Evolutionary conservation across 1,139 yeast genomes (phyloP), one percentile per base, ranked within the genome.

Genomic region (Meyerozyma sp.): DNA sequence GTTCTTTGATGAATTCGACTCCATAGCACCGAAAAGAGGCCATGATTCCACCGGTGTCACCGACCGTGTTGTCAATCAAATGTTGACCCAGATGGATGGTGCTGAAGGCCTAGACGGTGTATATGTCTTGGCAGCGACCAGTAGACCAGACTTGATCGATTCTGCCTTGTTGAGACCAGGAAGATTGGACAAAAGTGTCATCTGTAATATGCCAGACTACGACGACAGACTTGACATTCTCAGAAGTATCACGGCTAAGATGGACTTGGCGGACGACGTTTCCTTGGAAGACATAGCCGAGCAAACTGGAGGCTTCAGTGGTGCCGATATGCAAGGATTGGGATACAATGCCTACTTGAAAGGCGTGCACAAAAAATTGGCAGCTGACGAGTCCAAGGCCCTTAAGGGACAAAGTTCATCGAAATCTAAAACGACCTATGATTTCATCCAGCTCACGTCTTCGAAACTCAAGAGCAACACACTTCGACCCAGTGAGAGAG

Each of bases 11-110:
- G 98, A 93, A 60, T 90, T 93, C 62, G 98, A 93, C 55, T 89
- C 98, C 0, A 89, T 93, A 57, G 98, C 98, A 0, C 98, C 98
- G 1, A 91, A 91, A 62, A 82, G 98, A 72, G 98, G 98, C 1
- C 98, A 91, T 58, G 98, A 93, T 58, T 87, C 96, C 2, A 91
- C 98, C 0, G 98, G 98, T 48, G 98, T 93, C 5, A 93, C 98
- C 1, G 98, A 93, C 61, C 77, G 98, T 57, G 97, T 93, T 36
- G 98, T 93, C 35, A 94, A 94, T 63, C 98, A 93, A 61, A 80
- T 93, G 82, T 77, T 93, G 57, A 93, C 98, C 0, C 98, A 94
- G 61, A 90, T 93, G 96, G 99, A 93, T 65, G 99, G 99, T 67
- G 98, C 98, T 1, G 98, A 93, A 62, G 98, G 98, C 0, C 70